These are phyloP conservation scores for Hericium alpestre DNA, from an alignment of 768 basidiomycete species.

Conservation along the genomic window DNA sequence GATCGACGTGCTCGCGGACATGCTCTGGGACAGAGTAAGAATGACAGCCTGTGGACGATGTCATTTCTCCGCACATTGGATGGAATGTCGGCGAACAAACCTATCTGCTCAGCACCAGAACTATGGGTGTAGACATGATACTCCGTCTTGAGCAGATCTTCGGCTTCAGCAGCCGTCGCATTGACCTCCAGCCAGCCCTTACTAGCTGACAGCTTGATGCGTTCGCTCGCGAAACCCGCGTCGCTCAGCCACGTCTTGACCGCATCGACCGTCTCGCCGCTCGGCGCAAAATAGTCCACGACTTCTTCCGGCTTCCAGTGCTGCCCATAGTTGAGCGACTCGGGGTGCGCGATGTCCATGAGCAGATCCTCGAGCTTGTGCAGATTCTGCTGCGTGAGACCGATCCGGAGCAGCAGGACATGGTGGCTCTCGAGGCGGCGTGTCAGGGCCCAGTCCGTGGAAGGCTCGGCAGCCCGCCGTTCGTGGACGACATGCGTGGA, in stretches of 20 bases:
- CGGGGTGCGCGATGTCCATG: conserved; percentile 32
- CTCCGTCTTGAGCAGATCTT: conserved; percentile 31
- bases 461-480: conserved; percentile 24
- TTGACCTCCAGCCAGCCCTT: conserved; percentile 32
- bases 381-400: conserved; percentile 32
- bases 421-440: conserved; percentile 22
- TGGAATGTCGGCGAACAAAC: conserved; percentile 11
- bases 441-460: conserved; percentile 20
- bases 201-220: conserved; percentile 23
- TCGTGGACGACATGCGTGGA: conserved; percentile 26
- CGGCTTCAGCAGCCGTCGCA: conserved; percentile 32
- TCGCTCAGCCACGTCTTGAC: conserved; percentile 32
- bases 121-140: conserved; percentile 32
- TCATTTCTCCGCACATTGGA: not conserved
- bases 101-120: conserved; percentile 28
- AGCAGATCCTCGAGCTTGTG: conserved; percentile 30
- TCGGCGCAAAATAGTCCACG: conserved; percentile 33
- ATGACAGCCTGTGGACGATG: conserved; percentile 22
- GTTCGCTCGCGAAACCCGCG: conserved; percentile 25
- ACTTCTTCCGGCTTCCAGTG: conserved; percentile 33
- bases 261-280: conserved; percentile 22
- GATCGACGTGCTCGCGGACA: conserved; percentile 28
- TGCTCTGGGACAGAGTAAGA: conserved; percentile 31
- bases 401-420: conserved; percentile 34
- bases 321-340: conserved; percentile 33